These are phyloP conservation scores for Citrus hindsii DNA, from an alignment of 345 rosid genomes.

Conservation along the genomic window DNA sequence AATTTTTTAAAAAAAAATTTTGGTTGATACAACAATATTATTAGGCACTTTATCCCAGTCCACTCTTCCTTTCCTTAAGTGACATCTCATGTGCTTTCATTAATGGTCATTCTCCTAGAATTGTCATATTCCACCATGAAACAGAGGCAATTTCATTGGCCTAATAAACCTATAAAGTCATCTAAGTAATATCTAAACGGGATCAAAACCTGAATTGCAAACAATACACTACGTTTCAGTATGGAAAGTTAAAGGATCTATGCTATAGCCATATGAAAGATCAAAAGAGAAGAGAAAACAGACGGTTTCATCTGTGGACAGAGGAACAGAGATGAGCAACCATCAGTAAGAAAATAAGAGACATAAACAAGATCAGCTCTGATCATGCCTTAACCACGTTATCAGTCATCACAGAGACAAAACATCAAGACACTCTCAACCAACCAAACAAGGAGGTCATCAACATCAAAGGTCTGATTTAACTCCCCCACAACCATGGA, in stretches of 20 bases:
- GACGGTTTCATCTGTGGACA: not conserved
- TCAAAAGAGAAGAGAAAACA: not conserved
- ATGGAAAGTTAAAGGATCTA: not conserved
- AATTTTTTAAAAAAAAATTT: not conserved
- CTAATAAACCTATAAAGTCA: not conserved
- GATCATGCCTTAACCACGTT: not conserved
- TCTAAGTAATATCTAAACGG: not conserved
- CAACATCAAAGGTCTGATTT: not conserved
- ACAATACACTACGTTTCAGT: not conserved
- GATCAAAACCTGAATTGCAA: not conserved
- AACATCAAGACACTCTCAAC: not conserved
- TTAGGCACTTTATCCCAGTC: not conserved
- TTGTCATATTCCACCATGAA: not conserved
- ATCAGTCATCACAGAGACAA: no score
- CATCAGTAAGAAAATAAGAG: not conserved
- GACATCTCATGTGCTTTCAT: not conserved
- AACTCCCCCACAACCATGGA: not conserved
- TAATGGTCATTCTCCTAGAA: not conserved
- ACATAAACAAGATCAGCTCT: not conserved
- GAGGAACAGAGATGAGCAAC: not conserved
- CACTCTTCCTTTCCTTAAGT: not conserved
- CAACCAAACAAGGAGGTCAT: not conserved
- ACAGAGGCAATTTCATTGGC: conserved; percentile 3
- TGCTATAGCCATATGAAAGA: not conserved
- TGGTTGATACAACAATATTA: not conserved